Percentiles rank a stretch among this genome's conserved stretches.
These are phyloP conservation scores for Eleusine coracana DNA, from an alignment of 176 grass and related monocot species.

Conservation along the genomic window DNA sequence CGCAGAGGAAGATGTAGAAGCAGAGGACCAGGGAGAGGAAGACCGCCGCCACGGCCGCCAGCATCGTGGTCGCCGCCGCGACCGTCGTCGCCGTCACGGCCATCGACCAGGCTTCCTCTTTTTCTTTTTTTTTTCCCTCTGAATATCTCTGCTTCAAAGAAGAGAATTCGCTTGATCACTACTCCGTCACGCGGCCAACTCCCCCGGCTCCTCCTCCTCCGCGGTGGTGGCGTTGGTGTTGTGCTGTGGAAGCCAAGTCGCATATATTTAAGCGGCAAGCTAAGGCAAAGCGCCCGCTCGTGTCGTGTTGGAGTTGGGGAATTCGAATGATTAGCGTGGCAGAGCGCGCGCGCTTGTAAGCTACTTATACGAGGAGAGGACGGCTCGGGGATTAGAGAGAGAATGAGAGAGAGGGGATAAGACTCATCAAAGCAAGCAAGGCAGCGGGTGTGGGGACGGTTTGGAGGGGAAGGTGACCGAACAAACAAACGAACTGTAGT, in stretches of 20 bases:
- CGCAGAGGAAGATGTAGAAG: conserved; percentile 70
- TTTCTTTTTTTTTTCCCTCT: no score
- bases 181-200: not conserved
- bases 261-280: not conserved
- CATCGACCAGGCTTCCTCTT: not conserved
- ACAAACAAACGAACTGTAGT: conserved; percentile 26
- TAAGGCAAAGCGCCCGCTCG: not conserved
- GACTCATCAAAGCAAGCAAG: not conserved
- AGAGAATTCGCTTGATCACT: not conserved
- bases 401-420: conserved; percentile 24
- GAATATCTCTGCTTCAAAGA: conserved; percentile 14
- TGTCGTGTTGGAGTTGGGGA: conserved; percentile 24
- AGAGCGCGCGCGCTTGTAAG: not conserved
- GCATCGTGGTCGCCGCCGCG: conserved; percentile 54
- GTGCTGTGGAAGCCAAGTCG: not conserved
- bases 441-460: not conserved
- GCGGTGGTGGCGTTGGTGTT: not conserved
- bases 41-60: conserved; percentile 47
- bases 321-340: conserved; percentile 41
- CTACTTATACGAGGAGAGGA: conserved; percentile 45
- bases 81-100: conserved; percentile 60
- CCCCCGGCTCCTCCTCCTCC: conserved; percentile 2
- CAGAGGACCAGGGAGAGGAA: conserved; percentile 68
- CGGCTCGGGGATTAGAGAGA: not conserved
- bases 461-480: conserved; percentile 53